Evolutionary conservation across 768 basidiomycete genomes (phyloP).

Genomic region (Dioszegia crocea): DNA sequence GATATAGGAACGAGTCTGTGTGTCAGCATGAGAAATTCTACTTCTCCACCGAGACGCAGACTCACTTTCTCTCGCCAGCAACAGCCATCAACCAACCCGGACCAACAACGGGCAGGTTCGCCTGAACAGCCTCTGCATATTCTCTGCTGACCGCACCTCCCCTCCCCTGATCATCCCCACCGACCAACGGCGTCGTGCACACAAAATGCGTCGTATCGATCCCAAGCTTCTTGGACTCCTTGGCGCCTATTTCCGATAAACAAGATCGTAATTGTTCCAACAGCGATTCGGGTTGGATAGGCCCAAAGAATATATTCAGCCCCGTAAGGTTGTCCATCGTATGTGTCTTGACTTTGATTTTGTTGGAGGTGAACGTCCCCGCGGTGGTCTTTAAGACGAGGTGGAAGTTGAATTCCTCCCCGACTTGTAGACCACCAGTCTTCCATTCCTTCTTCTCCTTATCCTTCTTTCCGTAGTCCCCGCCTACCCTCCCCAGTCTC

Average conservation of each 20-base stretch:
- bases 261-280: slow-evolving; percentile 78
- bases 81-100: slow-evolving; percentile 94
- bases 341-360: slow-evolving; percentile 79
- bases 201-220: slow-evolving; percentile 99
- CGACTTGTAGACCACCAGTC: slow-evolving; percentile 45
- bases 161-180: slow-evolving; percentile 50
- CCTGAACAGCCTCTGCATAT: slow-evolving; percentile 89
- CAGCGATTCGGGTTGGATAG: slow-evolving; percentile 68
- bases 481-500: slow-evolving; percentile 60
- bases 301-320: slow-evolving; percentile 91
- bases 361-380: slow-evolving; percentile 80
- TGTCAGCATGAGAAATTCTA: background rate
- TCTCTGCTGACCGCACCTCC: slow-evolving; percentile 63
- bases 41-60: too few species aligned
- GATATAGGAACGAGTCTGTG: slow-evolving; percentile 46
- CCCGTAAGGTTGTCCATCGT: slow-evolving; percentile 90
- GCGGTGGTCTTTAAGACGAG: slow-evolving; percentile 82
- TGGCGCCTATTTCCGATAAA: slow-evolving; percentile 76
- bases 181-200: slow-evolving; percentile 75
- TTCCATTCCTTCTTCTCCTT: slow-evolving; percentile 42
- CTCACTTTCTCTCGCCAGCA: slow-evolving; percentile 74
- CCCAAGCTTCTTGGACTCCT: slow-evolving; percentile 87
- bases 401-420: slow-evolving; percentile 85
- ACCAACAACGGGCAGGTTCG: slow-evolving; percentile 90
- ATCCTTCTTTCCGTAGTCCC: slow-evolving; percentile 64